Evolutionary conservation across 2,329 filamentous ascomycete species (phyloP), one percentile per base, ranked within the genome.

Genomic region (Sordariomycetes sp.): DNA sequence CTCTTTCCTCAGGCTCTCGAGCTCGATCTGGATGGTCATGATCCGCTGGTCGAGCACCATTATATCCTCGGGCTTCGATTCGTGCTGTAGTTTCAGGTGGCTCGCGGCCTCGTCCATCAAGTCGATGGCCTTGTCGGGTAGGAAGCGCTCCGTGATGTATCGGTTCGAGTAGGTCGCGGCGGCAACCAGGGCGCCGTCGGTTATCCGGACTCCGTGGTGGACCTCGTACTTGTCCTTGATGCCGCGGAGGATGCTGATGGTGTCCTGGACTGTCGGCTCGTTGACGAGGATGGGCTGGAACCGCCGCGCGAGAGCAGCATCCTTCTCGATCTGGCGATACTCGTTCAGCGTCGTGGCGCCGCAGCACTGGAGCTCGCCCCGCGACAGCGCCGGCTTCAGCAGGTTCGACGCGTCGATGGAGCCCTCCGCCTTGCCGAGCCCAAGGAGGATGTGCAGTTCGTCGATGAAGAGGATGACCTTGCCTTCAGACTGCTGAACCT

Each of bases 201-300:
- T 95, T 62, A 99, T 97, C 57, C 91, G 81, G 0, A 97, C 92
- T 71, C 94, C 92, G 66, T 99, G 94, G 63, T 97, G 94, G 0
- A 97, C 89, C 69, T 97, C 94, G 65, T 99, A 99, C 62, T 90
- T 89, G 66, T 97, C 91, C 67, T 97, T 97, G 74, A 99, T 96
- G 54, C 92, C 94, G 65, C 94, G 84, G 1, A 99, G 76, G 58
- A 99, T 97, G 55, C 90, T 96, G 60, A 99, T 91, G 0, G 94
- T 96, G 63, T 96, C 91, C 63, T 89, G 84, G 0, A 97, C 91
- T 0, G 83, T 86, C 0, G 94, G 94, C 65, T 99, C 94, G 60
- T 85, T 88, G n/a, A 99, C 90, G 39, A 90, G 72, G 58, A 99
- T 96, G 0, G 94, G 91, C 65, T 99, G 94, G 69, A 99, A 97